Percentiles rank a stretch among this genome's conserved stretches.
Evolutionary conservation across 495 filamentous ascomycete genomes (phyloP).

Genomic region (Paragyromitra xinjiangensis): DNA sequence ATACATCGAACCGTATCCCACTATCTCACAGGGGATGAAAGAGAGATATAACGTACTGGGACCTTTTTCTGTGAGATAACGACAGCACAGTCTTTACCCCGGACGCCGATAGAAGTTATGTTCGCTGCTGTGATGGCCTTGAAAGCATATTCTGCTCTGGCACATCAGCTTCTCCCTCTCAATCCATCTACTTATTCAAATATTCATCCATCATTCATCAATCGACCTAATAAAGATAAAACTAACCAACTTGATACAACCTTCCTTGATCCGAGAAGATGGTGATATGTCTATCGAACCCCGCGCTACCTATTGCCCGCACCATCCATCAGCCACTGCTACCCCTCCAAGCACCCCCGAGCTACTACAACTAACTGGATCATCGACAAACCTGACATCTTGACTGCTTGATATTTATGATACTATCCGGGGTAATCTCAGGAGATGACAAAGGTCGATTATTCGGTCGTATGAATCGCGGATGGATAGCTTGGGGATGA

Average conservation of each 20-base stretch:
- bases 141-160: constrained; percentile 92
- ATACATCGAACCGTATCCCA: constrained; percentile 24
- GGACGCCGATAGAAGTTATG: constrained; percentile 94
- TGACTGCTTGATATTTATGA: constrained; percentile 37
- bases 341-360: constrained; percentile 48
- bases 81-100: constrained; percentile 96
- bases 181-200: constrained; percentile 13
- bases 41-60: constrained; percentile 72
- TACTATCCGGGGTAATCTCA: constrained; percentile 24
- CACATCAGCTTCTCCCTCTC: constrained; percentile 41
- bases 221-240: constrained; percentile 21
- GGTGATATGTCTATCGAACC: constrained; percentile 97
- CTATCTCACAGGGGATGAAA: not conserved
- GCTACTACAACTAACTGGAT: constrained; percentile 18
- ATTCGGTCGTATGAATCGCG: constrained; percentile 30
- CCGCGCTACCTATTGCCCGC: constrained; percentile 78
- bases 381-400: constrained; percentile 60
- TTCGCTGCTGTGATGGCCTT: constrained; percentile 99
- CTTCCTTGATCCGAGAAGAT: constrained; percentile 99
- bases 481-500: constrained; percentile 49
- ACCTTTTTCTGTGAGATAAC: constrained; percentile 99
- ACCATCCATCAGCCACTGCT: constrained; percentile 39
- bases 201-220: not conserved
- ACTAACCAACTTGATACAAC: constrained; percentile 99
- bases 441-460: constrained; percentile 24